Evolutionary conservation across 495 filamentous ascomycete genomes (phyloP).

Genomic region (Daldinia grandis): DNA sequence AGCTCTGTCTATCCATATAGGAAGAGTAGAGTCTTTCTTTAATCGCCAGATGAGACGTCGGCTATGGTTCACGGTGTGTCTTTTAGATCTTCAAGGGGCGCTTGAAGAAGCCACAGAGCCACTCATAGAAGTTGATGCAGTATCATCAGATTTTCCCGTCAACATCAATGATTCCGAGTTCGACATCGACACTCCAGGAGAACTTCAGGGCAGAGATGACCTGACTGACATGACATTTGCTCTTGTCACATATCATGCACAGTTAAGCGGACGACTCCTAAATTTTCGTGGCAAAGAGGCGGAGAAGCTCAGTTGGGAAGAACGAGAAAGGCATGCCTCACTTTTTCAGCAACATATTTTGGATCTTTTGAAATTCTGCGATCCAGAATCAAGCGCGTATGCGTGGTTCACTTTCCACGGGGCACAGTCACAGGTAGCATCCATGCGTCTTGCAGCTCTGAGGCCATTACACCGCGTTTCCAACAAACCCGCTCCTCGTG

Average conservation of each 20-base stretch:
- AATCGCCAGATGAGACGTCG: slow-evolving; percentile 18
- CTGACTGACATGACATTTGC: slow-evolving; percentile 27
- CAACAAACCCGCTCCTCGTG: not conserved
- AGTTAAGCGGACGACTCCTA: slow-evolving; percentile 14
- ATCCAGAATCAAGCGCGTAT: slow-evolving; percentile 26
- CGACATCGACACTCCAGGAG: slow-evolving; percentile 9
- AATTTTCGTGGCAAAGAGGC: slow-evolving; percentile 9
- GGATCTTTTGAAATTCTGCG: slow-evolving; percentile 25
- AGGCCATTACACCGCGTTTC: slow-evolving; percentile 4
- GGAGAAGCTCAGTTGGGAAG: slow-evolving; percentile 1
- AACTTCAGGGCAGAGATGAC: not conserved
- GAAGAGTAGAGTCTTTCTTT: slow-evolving; percentile 18
- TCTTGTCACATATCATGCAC: slow-evolving; percentile 24
- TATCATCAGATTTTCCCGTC: not conserved
- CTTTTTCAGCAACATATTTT: slow-evolving; percentile 19
- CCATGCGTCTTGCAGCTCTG: slow-evolving; percentile 17
- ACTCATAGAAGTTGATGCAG: slow-evolving; percentile 5
- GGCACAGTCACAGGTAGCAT: slow-evolving; percentile 19
- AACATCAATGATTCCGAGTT: slow-evolving; percentile 30
- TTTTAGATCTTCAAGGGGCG: slow-evolving; percentile 27
- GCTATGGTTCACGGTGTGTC: slow-evolving; percentile 34
- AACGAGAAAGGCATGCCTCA: slow-evolving; percentile 1
- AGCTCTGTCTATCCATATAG: slow-evolving; percentile 2
- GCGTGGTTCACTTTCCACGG: slow-evolving; percentile 32
- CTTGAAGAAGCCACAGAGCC: slow-evolving; percentile 23